Base-by-base conservation (phyloP, 768 basidiomycete species). In the Boletus pseudo-olivaceus region DNA sequence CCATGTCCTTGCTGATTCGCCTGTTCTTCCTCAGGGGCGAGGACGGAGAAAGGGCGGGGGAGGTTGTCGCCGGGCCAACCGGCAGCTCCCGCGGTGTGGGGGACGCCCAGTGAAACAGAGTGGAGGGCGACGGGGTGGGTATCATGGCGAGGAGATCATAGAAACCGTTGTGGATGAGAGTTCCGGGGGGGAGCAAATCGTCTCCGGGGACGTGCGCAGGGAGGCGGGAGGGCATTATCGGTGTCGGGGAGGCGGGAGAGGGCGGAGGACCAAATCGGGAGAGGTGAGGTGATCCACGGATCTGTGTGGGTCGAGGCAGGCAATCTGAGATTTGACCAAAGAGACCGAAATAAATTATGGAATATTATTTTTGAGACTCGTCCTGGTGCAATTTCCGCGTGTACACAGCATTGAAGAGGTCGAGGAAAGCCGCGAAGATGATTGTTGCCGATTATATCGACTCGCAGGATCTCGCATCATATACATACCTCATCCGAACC, bases 101-200 rank as follows among this genome's bases (percentile, higher is more conserved):
- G 45, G 65, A 78, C 57, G 81, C 79, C 76, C 83, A 85, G 45
- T 84, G 74, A 54, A 87, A 74, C 1, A 62, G 30, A 39, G 85
- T 78, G 47, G 86, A 87, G 17, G 87, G 82, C 43, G 83, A 72
- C 23, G 76, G 85, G 2, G 84, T 86, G 39, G 85, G 86, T 59
- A 90, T 88, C 76, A 90, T 80, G 26, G 89, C 78, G 35, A 91
- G 77, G 30, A 93, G 79, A 75, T 91, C 88, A 72, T 90, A 93
- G 77, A 92, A 92, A n/a, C 90, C 92, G 60, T 90, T 87, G 79
- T 93, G 90, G 37, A 93, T 75, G 49, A 92, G 73, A 7, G 88
- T 88, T 27, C 87, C 88, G 14, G 78, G 80, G 49, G 83, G 83
- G 58, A 87, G 72, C 53, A 15, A 14, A 15, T 35, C 34, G 19